phyloP scores from a whole-genome alignment of 371 early-diverging fungal genomes.

The Syncephalastrum racemosum region DNA sequence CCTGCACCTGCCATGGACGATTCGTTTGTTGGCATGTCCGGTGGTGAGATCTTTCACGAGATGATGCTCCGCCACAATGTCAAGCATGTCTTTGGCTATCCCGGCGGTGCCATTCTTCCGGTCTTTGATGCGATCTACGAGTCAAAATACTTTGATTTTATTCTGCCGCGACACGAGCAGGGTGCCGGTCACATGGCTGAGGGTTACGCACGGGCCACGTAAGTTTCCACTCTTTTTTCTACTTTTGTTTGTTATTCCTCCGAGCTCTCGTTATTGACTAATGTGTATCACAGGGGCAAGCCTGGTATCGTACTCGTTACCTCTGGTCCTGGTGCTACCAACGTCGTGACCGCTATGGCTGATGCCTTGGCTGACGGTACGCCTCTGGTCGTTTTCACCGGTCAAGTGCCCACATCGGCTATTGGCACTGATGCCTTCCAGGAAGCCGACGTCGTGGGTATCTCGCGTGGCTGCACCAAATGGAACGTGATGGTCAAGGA shows the following conservation, averaged over 20 bases:
- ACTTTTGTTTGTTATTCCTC: background rate
- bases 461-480: constrained; percentile 94
- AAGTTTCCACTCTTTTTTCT: constrained; percentile 23
- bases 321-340: constrained; percentile 98
- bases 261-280: background rate
- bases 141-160: constrained; percentile 90
- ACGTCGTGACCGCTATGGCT: constrained; percentile 96
- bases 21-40: constrained; percentile 92
- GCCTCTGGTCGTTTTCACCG: constrained; percentile 93
- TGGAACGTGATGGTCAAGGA: constrained; percentile 99
- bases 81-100: constrained; percentile 94
- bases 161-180: constrained; percentile 96
- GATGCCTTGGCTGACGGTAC: constrained; percentile 95
- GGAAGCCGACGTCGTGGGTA: constrained; percentile 96
- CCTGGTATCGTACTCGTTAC: constrained; percentile 96
- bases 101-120: constrained; percentile 96
- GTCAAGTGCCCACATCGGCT: constrained; percentile 90
- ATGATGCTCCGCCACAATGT: constrained; percentile 95
- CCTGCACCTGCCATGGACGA: constrained; percentile 52
- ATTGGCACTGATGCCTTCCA: constrained; percentile 98
- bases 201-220: constrained; percentile 94
- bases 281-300: constrained; percentile 64
- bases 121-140: constrained; percentile 98
- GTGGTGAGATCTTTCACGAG: constrained; percentile 97
- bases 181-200: constrained; percentile 99